Evolutionary conservation across 768 basidiomycete genomes (phyloP).

Genomic region (Auriscalpium microsporum): DNA sequence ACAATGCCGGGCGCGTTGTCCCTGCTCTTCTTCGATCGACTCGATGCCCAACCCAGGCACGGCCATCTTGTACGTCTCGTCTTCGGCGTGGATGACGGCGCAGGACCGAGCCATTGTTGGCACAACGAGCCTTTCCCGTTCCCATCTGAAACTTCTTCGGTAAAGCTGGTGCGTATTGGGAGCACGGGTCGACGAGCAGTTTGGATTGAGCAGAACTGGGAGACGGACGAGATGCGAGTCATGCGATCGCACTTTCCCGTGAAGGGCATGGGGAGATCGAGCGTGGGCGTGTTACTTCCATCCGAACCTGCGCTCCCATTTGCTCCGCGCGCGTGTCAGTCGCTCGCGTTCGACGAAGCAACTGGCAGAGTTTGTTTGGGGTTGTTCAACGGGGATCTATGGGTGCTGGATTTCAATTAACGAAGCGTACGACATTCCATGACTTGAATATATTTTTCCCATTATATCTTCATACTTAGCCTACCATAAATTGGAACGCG

Average conservation of each 20-base stretch:
- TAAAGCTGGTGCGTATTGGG: conserved; percentile 22
- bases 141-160: conserved; percentile 17
- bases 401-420: conserved; percentile 32
- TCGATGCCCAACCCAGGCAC: neutral
- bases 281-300: conserved; percentile 34
- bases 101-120: neutral
- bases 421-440: neutral
- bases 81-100: neutral
- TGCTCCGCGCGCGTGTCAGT: conserved; percentile 34
- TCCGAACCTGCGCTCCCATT: conserved; percentile 44
- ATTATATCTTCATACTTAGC: too few relatives aligned
- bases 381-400: conserved; percentile 45
- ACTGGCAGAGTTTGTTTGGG: conserved; percentile 43
- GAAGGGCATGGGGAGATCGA: conserved; percentile 14
- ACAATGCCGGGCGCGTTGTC: neutral
- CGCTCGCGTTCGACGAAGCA: conserved; percentile 48
- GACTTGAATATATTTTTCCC: too few relatives aligned
- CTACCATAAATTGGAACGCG: too few relatives aligned
- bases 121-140: conserved; percentile 12
- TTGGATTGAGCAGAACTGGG: conserved; percentile 45
- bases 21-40: conserved; percentile 2
- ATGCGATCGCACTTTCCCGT: conserved; percentile 42
- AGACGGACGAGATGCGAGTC: conserved; percentile 38
- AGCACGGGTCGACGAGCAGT: conserved; percentile 38
- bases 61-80: neutral